Evolutionary conservation across 2,329 filamentous ascomycete species (phyloP), one percentile per base, ranked within the genome.

Genomic region (Paraphaeosphaeria sporulosa): DNA sequence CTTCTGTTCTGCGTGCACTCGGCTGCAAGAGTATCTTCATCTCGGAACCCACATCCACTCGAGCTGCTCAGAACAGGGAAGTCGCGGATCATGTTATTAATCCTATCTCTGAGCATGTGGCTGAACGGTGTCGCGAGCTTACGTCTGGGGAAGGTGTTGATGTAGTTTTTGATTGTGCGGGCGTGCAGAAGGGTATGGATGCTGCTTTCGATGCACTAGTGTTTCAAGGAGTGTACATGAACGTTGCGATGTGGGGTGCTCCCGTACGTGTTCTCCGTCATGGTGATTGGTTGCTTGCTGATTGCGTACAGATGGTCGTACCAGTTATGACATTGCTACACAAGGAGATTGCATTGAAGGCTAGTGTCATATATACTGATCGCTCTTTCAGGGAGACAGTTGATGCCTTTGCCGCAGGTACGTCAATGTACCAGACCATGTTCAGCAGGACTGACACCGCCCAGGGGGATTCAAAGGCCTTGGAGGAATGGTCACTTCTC

Each of bases 131-230:
- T 42, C 61, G 67, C 19, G 69, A 71, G 19, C 25, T 73, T 27
- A 76, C 72, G 4, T 56, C 54, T 36, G 72, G 73, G 1, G 67
- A 71, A 48, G 75, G 73, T 15, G 72, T 75, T 0, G 71, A 76
- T 57, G 61, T 76, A 17, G 72, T 74, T 4, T 77, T 77, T 46
- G 74, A 78, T 59, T 75, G 73, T 64, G 75, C 76, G 3, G 75
- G 76, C 6, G 63, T 74, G 13, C 70, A 71, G 54, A 61, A 64
- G 34, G 76, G 65, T 0, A 51, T 78, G 25, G 67, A 74, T 47
- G 70, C 65, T 15, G 75, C 64, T 1, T 68, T 76, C 55, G 72
- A 74, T 51, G 72, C 72, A 1, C 13, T 77, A 30, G 70, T 55
- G 19, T 67, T 64, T 32, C 60, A 61, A 36, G 76, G 76, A 4